Evolutionary conservation across 495 filamentous ascomycete genomes (phyloP).

Genomic region (Filosporella fistucella): DNA sequence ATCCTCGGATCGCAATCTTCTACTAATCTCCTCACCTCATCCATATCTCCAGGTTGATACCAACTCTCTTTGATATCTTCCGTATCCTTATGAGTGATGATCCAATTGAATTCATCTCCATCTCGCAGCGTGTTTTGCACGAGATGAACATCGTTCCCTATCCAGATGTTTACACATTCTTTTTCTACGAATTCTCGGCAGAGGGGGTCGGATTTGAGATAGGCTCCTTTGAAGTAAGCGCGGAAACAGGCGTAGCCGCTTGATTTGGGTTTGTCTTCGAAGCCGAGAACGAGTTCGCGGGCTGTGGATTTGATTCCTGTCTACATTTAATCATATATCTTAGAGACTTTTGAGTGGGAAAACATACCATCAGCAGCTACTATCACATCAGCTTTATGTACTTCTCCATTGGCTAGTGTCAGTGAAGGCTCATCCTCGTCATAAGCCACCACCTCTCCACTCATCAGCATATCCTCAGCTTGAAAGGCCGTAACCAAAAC

Average conservation of each 20-base stretch:
- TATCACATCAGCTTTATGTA: slow-evolving; percentile 28
- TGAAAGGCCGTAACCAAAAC: background rate
- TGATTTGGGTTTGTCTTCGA: slow-evolving; percentile 40
- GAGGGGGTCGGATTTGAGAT: slow-evolving; percentile 36
- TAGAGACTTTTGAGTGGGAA: slow-evolving; percentile 7
- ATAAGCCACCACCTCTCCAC: slow-evolving; percentile 33
- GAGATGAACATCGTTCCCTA: slow-evolving; percentile 43
- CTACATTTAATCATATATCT: slow-evolving; percentile 19
- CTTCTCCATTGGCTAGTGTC: slow-evolving; percentile 21
- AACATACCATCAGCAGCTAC: slow-evolving; percentile 32
- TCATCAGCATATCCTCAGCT: no score
- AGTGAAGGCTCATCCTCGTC: slow-evolving; percentile 35
- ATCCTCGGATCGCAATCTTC: slow-evolving; percentile 38
- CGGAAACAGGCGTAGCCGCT: slow-evolving; percentile 45
- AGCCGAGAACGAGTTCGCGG: slow-evolving; percentile 39
- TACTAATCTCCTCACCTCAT: slow-evolving; percentile 36
- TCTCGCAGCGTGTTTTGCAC: slow-evolving; percentile 43
- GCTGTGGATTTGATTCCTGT: slow-evolving; percentile 44
- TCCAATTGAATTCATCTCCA: slow-evolving; percentile 50
- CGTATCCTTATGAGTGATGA: slow-evolving; percentile 42
- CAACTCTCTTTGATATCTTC: slow-evolving; percentile 42
- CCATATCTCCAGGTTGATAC: slow-evolving; percentile 44
- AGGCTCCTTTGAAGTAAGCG: slow-evolving; percentile 39
- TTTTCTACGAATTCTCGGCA: slow-evolving; percentile 40
- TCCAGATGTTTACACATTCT: slow-evolving; percentile 50